Percentiles rank a stretch among this genome's conserved stretches.
phyloP scores from a whole-genome alignment of 2,329 filamentous ascomycete species.

The Dothiorella sarmentorum region DNA sequence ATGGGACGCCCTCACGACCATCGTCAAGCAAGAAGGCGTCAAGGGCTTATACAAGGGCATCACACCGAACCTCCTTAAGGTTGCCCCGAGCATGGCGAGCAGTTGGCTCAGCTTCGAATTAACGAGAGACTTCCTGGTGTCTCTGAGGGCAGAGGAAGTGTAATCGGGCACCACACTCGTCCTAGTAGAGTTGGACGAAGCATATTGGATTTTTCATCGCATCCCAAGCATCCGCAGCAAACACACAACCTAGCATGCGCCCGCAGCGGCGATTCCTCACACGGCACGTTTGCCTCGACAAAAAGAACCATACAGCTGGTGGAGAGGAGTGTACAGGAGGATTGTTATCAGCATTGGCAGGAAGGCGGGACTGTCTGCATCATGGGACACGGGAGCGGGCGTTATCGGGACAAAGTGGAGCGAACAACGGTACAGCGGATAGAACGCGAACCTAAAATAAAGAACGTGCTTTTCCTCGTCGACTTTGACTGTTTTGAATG shows the following conservation, averaged over 20 bases:
- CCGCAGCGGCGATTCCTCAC: background rate
- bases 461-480: conserved; percentile 2
- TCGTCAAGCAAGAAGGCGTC: conserved; percentile 78
- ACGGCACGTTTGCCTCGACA: background rate
- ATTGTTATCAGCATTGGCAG: conserved; percentile 1
- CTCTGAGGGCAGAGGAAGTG: conserved; percentile 36
- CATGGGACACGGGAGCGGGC: conserved; percentile 13
- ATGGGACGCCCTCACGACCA: conserved; percentile 75
- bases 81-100: conserved; percentile 96
- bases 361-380: conserved; percentile 1
- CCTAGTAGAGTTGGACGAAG: background rate
- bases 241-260: background rate
- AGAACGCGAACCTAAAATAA: conserved; percentile 12
- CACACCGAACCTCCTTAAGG: conserved; percentile 90
- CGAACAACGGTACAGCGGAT: conserved; percentile 6
- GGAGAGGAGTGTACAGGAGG: conserved; percentile 6
- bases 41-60: conserved; percentile 93
- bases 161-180: background rate
- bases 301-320: background rate
- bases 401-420: conserved; percentile 1
- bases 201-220: background rate
- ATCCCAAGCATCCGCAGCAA: background rate
- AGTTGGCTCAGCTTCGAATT: conserved; percentile 98
- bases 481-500: background rate
- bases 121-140: conserved; percentile 79